Evolutionary conservation across 352 stramenopile species (phyloP).

Genomic region (Elongisporangium senticosum): DNA sequence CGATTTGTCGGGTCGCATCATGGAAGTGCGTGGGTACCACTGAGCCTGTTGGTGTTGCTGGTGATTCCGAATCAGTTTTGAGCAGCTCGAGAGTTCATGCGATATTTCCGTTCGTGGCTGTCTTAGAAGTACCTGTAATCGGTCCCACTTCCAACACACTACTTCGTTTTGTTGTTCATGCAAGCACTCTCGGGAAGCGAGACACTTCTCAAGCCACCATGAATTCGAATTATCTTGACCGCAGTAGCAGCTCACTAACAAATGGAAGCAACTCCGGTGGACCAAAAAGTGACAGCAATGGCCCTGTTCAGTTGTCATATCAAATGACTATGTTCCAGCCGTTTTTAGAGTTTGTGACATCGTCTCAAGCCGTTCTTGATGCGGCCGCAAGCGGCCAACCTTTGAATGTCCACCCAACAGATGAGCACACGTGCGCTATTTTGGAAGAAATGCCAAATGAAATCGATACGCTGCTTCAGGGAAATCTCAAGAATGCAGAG

Average conservation of each 20-base stretch:
- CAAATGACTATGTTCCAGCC: slow-evolving; percentile 87
- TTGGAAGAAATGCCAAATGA: slow-evolving; percentile 67
- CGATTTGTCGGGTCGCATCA: slow-evolving; percentile 44
- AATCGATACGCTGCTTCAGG: slow-evolving; percentile 61
- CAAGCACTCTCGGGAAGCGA: slow-evolving; percentile 66
- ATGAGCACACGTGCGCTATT: slow-evolving; percentile 73
- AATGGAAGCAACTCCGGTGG: slow-evolving; percentile 25
- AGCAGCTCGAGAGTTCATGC: slow-evolving; percentile 48
- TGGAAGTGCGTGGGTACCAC: slow-evolving; percentile 86
- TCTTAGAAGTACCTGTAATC: slow-evolving; percentile 77
- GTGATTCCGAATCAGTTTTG: slow-evolving; percentile 59
- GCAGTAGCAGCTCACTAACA: slow-evolving; percentile 5
- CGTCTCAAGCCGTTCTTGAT: slow-evolving; percentile 78
- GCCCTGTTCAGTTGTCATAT: slow-evolving; percentile 42
- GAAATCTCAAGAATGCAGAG: slow-evolving; percentile 74
- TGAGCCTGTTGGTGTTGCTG: slow-evolving; percentile 60
- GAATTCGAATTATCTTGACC: slow-evolving; percentile 28
- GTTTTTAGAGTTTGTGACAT: slow-evolving; percentile 82
- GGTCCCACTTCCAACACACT: slow-evolving; percentile 77
- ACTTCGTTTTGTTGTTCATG: slow-evolving; percentile 83
- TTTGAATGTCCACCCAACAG: slow-evolving; percentile 68
- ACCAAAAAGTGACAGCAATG: slow-evolving; percentile 2
- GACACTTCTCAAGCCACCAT: slow-evolving; percentile 30
- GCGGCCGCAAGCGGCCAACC: slow-evolving; percentile 73
- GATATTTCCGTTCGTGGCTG: slow-evolving; percentile 82